Base-by-base conservation (phyloP, 1,284 basidiomycete species). In the Irpex lacteus region DNA sequence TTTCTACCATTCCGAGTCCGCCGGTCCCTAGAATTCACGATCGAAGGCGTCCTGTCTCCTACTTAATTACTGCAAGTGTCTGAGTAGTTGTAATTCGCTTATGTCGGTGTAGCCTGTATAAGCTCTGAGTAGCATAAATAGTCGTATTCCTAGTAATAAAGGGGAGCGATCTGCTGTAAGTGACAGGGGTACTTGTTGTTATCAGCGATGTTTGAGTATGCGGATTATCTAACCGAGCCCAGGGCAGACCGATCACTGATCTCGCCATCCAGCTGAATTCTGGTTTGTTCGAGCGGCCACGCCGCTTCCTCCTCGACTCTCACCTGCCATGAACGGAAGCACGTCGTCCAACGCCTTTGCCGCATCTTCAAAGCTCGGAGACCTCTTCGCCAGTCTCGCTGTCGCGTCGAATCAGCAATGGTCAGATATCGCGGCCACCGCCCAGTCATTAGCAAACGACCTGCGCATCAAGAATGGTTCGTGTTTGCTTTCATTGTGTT, bases 391-490 rank as follows among this genome's bases (percentile, higher is more conserved):
- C 26, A 70, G 70, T 40, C 71, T 76, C 21, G 68, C 73, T 18
- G 68, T 75, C 65, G 76, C 72, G 60, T 32, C 56, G 26, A 70
- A 75, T 60, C 70, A 70, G 63, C 73, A 76, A 36, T 92, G 89
- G 89, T 73, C 73, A 58, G 76, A 80, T 52, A 78, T 89, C 40
- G 81, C 86, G 69, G 69, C 68, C 32, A 80, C 80, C 38, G 83
- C 86, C 8, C 85, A 81, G 70, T 75, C 78, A 59, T 75, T 92
- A 52, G 90, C 89, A 56, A 85, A 90, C 74, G 77, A 78, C 61
- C 76, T 92, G 50, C 82, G 90, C 58, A 75, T 81, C 61, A 84
- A 80, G 73, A 80, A 85, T 71, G 71, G 74, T 75, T 70, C 61
- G 62, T 55, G 19, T 52, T 26, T 7, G 21, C 67, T 54, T 64